phyloP scores from a whole-genome alignment of 2,329 filamentous ascomycete genomes.

The Ustulina deusta region DNA sequence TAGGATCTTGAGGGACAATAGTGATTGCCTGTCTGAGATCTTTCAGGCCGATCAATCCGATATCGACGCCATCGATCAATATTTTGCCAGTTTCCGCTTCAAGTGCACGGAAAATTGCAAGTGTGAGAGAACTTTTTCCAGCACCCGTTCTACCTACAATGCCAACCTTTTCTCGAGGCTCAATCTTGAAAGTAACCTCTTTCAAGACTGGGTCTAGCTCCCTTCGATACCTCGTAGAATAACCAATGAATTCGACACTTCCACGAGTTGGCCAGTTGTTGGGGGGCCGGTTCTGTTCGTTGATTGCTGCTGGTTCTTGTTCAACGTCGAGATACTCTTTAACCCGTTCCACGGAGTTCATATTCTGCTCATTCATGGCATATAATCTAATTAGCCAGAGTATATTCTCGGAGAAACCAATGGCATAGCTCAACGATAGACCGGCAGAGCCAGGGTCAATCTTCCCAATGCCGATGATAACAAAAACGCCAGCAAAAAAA shows the following conservation, averaged over 20 bases:
- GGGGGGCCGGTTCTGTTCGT: constrained; percentile 82
- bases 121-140: constrained; percentile 93
- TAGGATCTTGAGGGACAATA: constrained; percentile 97
- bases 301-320: constrained; percentile 84
- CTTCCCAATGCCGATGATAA: constrained; percentile 82
- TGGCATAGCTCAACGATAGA: constrained; percentile 93
- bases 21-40: constrained; percentile 94
- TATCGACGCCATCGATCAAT: constrained; percentile 89
- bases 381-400: constrained; percentile 96
- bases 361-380: constrained; percentile 96
- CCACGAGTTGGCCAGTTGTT: constrained; percentile 87
- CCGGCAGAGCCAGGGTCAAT: constrained; percentile 93
- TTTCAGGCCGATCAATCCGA: constrained; percentile 88
- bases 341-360: constrained; percentile 98
- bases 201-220: constrained; percentile 90
- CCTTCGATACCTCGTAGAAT: constrained; percentile 87
- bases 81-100: constrained; percentile 93
- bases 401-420: constrained; percentile 96
- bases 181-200: constrained; percentile 86
- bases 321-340: constrained; percentile 98
- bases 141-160: constrained; percentile 96
- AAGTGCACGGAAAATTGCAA: constrained; percentile 92
- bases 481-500: constrained; percentile 93
- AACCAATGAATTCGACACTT: constrained; percentile 86
- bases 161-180: constrained; percentile 89